Evolutionary conservation across 2,329 filamentous ascomycete genomes (phyloP), one percentile per base, ranked within the genome.

Genomic region (Periconia sp.): DNA sequence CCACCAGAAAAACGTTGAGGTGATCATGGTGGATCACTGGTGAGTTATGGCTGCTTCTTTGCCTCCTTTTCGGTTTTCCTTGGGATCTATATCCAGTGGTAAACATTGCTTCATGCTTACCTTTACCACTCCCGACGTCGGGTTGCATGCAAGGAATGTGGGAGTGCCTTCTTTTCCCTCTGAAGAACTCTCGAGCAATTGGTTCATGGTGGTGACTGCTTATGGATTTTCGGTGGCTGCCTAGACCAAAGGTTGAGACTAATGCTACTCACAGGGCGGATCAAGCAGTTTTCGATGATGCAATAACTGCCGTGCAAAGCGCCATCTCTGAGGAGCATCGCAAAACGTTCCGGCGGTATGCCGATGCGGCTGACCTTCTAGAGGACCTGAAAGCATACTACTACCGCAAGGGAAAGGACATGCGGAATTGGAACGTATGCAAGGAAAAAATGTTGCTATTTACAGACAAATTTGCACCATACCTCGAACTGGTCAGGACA

Each of bases 401-500:
- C 46, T 41, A 49, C 17, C 20, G 49, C 19, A 51, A 56, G 15
- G 48, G 45, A 41, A 55, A 57, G 19, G 49, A 56, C 20, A 50
- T 59, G 14, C 51, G 47, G 30, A 59, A 52, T 41, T 42, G 62
- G 18, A 23, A 57, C 6, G 45, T 49, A n/a, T 64, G 59, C 45
- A 57, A 52, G 14, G 50, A 52, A 37, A 68, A 64, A 46, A 54
- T 68, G 13, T 47, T 52, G n/a, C 43, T 60, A 6, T 69, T 70
- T 47, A 50, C 59, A 9, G 57, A 52, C 19, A 42, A 49, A 13
- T 64, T 69, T 53, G 58, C 61, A 30, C 56, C 61, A 8, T 71
- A 64, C 52, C 70, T 69, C 45, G 62, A 68, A 41, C 49, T 69
- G 15, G 53, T 71, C 33, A 52, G 53, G 41, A 59, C 60, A 11